Evolutionary conservation across 2,329 filamentous ascomycete genomes (phyloP).

Genomic region (Microsporum ferrugineum): DNA sequence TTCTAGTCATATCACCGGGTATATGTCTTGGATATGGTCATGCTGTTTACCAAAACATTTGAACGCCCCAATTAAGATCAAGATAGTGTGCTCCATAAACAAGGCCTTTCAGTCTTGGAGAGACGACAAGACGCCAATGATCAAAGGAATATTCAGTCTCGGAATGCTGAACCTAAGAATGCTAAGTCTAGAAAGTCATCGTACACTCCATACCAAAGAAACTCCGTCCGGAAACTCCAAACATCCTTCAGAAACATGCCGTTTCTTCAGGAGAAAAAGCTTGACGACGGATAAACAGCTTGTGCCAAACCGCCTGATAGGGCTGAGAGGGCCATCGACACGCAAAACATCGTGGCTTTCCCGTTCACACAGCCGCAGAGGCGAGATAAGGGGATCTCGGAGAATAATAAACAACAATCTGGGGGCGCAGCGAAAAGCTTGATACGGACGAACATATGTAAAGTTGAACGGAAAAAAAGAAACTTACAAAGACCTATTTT

Average conservation of each 20-base stretch:
- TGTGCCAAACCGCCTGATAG: not conserved
- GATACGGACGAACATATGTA: not conserved
- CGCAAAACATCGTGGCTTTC: not conserved
- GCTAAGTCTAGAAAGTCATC: not conserved
- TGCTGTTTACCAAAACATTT: not conserved
- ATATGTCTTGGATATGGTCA: not conserved
- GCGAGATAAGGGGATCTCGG: not conserved
- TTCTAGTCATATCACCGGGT: not conserved
- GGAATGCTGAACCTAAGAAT: too few relatives aligned
- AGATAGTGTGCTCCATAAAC: not conserved
- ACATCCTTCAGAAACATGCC: not conserved
- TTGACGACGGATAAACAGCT: not conserved
- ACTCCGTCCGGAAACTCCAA: not conserved
- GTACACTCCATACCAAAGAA: not conserved
- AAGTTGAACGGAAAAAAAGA: not conserved
- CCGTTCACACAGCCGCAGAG: not conserved
- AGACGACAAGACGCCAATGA: too few relatives aligned
- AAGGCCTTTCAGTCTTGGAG: not conserved
- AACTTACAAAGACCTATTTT: not conserved
- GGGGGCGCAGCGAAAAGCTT: conserved; percentile 1
- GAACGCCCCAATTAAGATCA: not conserved
- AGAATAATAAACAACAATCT: not conserved
- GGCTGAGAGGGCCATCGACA: not conserved
- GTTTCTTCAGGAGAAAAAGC: not conserved
- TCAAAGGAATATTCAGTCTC: too few relatives aligned